These are phyloP conservation scores for Erigeron philadelphicus DNA, from an alignment of 140 eudicot species.

Conservation along the genomic window DNA sequence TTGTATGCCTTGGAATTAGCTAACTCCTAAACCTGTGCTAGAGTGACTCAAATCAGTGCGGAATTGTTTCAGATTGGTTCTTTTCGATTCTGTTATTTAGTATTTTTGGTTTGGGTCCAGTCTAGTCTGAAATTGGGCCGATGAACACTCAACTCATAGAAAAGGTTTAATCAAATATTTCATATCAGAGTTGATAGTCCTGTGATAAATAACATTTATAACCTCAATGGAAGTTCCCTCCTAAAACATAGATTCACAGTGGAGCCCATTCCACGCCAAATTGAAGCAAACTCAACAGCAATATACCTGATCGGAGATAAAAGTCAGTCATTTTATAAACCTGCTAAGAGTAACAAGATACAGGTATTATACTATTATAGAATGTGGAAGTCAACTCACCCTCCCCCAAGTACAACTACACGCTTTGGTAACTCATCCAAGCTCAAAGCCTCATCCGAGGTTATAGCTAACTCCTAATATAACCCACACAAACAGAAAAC, in stretches of 20 bases:
- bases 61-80: not conserved
- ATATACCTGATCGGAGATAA: constrained; percentile 50
- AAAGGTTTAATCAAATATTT: not conserved
- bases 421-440: constrained; percentile 87
- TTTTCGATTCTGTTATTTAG: not conserved
- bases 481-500: constrained; percentile 1
- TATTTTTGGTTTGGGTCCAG: not conserved
- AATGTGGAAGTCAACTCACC: constrained; percentile 42
- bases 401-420: constrained; percentile 90
- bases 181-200: not conserved
- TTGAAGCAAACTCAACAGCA: constrained; percentile 99
- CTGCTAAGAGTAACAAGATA: not conserved
- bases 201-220: not conserved
- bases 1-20: not conserved
- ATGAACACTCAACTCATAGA: not conserved
- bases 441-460: constrained; percentile 98
- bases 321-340: not conserved
- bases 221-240: constrained; percentile 72
- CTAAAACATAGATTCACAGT: constrained; percentile 74
- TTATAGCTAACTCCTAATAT: constrained; percentile 74
- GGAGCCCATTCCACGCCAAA: constrained; percentile 98
- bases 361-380: not conserved
- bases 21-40: not conserved
- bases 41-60: not conserved
- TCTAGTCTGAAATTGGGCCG: not conserved